Conservation (phyloP, 139 green algal genomes). For the Chlamydomonas eustigma region DNA sequence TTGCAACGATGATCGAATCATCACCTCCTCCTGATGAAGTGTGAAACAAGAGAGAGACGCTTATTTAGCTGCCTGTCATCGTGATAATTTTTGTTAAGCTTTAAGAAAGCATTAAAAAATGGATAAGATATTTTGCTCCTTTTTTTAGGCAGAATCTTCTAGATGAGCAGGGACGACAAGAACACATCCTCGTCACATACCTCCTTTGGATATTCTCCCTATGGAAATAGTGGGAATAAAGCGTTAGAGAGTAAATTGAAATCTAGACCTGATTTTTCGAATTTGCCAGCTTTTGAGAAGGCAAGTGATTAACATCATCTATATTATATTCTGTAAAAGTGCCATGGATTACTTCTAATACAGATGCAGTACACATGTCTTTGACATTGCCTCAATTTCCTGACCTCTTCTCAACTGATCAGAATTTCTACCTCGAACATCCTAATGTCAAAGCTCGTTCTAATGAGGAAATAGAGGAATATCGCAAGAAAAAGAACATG, state of each 20-base stretch:
- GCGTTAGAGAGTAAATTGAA: neutral
- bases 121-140: too few relatives aligned
- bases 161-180: neutral
- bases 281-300: slow-evolving; percentile 85
- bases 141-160: too few relatives aligned
- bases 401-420: slow-evolving; percentile 35
- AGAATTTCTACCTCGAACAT: slow-evolving; percentile 64
- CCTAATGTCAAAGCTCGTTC: slow-evolving; percentile 64
- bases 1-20: too few relatives aligned
- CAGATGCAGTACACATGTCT: too few relatives aligned
- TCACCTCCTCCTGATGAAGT: too few relatives aligned
- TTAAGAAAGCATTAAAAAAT: too few relatives aligned
- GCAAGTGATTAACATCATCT: too few relatives aligned
- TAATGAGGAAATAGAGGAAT: slow-evolving; percentile 65
- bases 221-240: neutral
- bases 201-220: neutral
- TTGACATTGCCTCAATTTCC: neutral
- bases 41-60: too few relatives aligned
- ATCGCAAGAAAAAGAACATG: slow-evolving; percentile 68
- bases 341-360: too few relatives aligned
- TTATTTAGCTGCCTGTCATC: too few relatives aligned
- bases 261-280: slow-evolving; percentile 62
- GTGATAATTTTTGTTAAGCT: too few relatives aligned
- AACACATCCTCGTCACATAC: neutral
- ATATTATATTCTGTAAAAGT: too few relatives aligned